These are phyloP conservation scores for Aethionema arabicum DNA, from an alignment of 345 rosid species.

Conservation along the genomic window DNA sequence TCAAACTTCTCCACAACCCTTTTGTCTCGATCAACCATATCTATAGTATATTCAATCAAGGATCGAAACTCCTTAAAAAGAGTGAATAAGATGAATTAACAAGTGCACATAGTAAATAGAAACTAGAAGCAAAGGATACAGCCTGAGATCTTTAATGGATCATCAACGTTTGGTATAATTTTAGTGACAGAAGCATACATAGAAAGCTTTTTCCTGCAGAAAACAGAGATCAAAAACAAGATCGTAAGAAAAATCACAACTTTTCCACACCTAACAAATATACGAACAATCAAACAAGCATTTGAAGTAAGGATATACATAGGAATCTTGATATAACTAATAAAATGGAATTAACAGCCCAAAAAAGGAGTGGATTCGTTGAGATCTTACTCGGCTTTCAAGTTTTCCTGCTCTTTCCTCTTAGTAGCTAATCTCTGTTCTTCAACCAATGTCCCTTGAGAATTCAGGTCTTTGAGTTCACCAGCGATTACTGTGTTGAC, in stretches of 20 bases:
- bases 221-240: conserved; percentile 4
- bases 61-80: conserved; percentile 7
- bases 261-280: too few relatives aligned
- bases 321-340: not conserved
- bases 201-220: conserved; percentile 70
- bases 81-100: conserved; percentile 1
- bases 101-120: not conserved
- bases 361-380: not conserved
- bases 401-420: conserved; percentile 46
- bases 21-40: conserved; percentile 59
- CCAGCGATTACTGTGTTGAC: conserved; percentile 43
- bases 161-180: conserved; percentile 60
- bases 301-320: too few relatives aligned
- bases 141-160: conserved; percentile 52
- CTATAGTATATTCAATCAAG: conserved; percentile 47
- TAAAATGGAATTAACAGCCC: not conserved
- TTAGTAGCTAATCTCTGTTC: conserved; percentile 43
- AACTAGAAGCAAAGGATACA: conserved; percentile 51
- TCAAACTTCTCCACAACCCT: conserved; percentile 52
- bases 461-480: conserved; percentile 49
- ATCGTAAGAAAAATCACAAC: too few relatives aligned
- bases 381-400: conserved; percentile 52
- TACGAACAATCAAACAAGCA: not conserved
- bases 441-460: conserved; percentile 43
- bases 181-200: conserved; percentile 77